These are phyloP conservation scores for Vaccinium darrowii DNA, from an alignment of 148 eudicot genomes.

Conservation along the genomic window DNA sequence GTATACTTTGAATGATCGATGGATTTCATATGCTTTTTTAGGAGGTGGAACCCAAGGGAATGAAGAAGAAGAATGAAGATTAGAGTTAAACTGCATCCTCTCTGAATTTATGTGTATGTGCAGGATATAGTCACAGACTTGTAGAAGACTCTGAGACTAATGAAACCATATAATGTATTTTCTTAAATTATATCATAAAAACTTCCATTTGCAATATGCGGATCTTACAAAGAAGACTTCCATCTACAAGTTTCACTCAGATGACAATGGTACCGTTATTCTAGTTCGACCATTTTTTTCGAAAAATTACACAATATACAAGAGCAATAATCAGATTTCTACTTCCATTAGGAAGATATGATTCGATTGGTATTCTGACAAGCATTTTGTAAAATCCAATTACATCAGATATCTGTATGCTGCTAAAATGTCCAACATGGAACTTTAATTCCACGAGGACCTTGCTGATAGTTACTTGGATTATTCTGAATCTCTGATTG, in stretches of 20 bases:
- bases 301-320: too few relatives aligned
- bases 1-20: constrained; percentile 22
- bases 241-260: too few relatives aligned
- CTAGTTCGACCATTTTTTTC: too few relatives aligned
- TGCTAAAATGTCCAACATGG: too few relatives aligned
- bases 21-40: not conserved
- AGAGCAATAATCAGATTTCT: too few relatives aligned
- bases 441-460: not conserved
- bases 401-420: too few relatives aligned
- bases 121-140: not conserved
- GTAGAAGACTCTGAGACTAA: not conserved
- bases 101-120: not conserved
- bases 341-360: not conserved
- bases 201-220: not conserved
- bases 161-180: not conserved
- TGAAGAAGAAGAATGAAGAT: not conserved
- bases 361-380: not conserved
- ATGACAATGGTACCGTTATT: too few relatives aligned
- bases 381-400: not conserved
- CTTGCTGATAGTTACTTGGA: not conserved
- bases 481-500: too few relatives aligned
- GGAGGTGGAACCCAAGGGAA: not conserved
- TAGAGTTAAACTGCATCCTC: not conserved
- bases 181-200: not conserved
- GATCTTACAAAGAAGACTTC: not conserved